A percentile compares a stretch with the other conserved stretches of the same genome.
Conservation (phyloP, 2,329 filamentous ascomycete species). For the Emmonsia crescens region DNA sequence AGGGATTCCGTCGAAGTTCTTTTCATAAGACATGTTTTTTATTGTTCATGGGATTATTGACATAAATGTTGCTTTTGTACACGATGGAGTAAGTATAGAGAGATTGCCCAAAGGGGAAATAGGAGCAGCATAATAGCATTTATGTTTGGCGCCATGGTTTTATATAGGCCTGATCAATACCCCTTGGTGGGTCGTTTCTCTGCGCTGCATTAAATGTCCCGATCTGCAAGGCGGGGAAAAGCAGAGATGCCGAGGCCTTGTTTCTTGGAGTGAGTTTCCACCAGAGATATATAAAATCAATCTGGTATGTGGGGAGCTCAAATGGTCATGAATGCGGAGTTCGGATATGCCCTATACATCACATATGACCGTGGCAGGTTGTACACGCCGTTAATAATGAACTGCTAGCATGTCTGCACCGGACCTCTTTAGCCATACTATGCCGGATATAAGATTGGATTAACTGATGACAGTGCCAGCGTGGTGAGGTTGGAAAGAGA, state of each 20-base stretch:
- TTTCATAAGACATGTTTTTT: constrained; percentile 2
- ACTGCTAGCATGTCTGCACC: neutral
- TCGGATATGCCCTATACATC: neutral
- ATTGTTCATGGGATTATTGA: neutral
- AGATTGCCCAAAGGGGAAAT: neutral
- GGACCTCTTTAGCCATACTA: neutral
- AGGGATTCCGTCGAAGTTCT: constrained; percentile 22
- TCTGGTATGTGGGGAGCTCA: neutral
- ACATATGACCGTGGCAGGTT: neutral
- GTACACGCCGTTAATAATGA: neutral
- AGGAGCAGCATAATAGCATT: neutral
- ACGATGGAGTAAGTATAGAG: neutral
- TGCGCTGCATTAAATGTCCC: neutral
- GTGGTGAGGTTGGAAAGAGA: too few relatives aligned
- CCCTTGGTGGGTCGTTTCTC: neutral
- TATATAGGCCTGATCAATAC: neutral
- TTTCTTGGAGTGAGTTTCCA: neutral
- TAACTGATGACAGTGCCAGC: neutral
- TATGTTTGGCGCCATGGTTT: neutral
- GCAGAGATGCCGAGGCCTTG: neutral
- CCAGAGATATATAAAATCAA: neutral
- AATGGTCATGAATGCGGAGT: neutral
- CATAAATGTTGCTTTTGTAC: neutral
- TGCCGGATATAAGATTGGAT: neutral
- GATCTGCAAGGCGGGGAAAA: neutral